Evolutionary conservation across 2,329 filamentous ascomycete genomes (phyloP).

Genomic region (Fusarium sp.): DNA sequence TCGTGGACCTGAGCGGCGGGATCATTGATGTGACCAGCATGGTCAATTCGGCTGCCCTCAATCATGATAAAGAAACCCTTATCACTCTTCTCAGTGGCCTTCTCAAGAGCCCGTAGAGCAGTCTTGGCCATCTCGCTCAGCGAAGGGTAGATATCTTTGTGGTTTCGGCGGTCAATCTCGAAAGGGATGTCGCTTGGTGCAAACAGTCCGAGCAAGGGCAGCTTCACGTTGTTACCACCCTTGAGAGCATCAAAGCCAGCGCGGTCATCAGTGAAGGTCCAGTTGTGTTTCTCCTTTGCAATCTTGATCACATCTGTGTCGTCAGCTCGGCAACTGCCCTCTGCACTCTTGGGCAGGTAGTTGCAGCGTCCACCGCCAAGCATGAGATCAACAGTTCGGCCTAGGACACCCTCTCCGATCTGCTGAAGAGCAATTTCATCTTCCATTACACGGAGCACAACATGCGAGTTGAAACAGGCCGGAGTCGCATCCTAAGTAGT

Average conservation of each 20-base stretch:
- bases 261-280: constrained; percentile 80
- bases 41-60: constrained; percentile 94
- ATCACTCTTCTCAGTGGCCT: constrained; percentile 84
- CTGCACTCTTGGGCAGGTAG: constrained; percentile 85
- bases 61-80: constrained; percentile 99
- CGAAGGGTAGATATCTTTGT: constrained; percentile 85
- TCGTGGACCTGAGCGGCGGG: constrained; percentile 88
- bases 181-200: constrained; percentile 87
- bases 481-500: constrained; percentile 92
- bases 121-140: constrained; percentile 91
- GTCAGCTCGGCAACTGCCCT: constrained; percentile 85
- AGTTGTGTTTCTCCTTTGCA: constrained; percentile 81
- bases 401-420: constrained; percentile 87
- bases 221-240: constrained; percentile 73
- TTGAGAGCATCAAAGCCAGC: constrained; percentile 80
- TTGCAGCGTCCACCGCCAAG: constrained; percentile 93
- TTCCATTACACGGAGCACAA: constrained; percentile 81
- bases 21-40: constrained; percentile 89
- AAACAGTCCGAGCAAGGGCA: constrained; percentile 89
- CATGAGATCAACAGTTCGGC: constrained; percentile 90
- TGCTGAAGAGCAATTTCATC: constrained; percentile 94
- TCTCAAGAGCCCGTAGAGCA: constrained; percentile 81
- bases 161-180: constrained; percentile 87
- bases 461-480: constrained; percentile 93
- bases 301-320: constrained; percentile 78